These are phyloP conservation scores for Areca catechu DNA, from an alignment of 176 grass and related monocot genomes.

Conservation along the genomic window DNA sequence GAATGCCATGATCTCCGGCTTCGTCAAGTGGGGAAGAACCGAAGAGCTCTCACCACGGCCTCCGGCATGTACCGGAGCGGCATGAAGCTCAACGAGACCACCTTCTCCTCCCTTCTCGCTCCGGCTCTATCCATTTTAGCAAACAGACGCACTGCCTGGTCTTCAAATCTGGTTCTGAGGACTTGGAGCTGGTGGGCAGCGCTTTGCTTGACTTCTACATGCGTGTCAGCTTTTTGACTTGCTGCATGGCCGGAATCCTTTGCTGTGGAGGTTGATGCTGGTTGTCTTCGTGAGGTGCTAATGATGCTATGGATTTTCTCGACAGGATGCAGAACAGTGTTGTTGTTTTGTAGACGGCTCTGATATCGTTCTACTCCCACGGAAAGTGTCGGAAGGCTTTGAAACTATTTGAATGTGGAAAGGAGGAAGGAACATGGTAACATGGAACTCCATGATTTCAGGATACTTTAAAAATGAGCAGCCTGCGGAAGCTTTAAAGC, in stretches of 20 bases:
- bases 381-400: constrained; percentile 12
- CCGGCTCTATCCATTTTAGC: not conserved
- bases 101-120: constrained; percentile 28
- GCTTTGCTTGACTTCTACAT: constrained; percentile 39
- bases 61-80: constrained; percentile 23
- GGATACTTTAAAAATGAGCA: constrained; percentile 39
- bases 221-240: constrained; percentile 11
- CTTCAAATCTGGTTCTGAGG: constrained; percentile 27
- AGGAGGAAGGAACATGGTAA: constrained; percentile 25
- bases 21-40: constrained; percentile 3
- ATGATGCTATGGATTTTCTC: constrained; percentile 28
- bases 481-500: constrained; percentile 33
- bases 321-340: constrained; percentile 27
- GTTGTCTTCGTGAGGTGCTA: constrained; percentile 41
- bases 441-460: constrained; percentile 60
- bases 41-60: constrained; percentile 12
- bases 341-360: constrained; percentile 30
- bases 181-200: constrained; percentile 13
- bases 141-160: constrained; percentile 31
- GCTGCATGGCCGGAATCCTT: constrained; percentile 16
- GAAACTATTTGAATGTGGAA: constrained; percentile 39
- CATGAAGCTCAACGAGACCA: constrained; percentile 7
- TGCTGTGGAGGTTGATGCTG: constrained; percentile 45
- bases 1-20: constrained; percentile 21
- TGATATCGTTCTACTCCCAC: constrained; percentile 29